These are phyloP conservation scores for Fusarium equiseti DNA, from an alignment of 2,329 filamentous ascomycete genomes.

Conservation along the genomic window DNA sequence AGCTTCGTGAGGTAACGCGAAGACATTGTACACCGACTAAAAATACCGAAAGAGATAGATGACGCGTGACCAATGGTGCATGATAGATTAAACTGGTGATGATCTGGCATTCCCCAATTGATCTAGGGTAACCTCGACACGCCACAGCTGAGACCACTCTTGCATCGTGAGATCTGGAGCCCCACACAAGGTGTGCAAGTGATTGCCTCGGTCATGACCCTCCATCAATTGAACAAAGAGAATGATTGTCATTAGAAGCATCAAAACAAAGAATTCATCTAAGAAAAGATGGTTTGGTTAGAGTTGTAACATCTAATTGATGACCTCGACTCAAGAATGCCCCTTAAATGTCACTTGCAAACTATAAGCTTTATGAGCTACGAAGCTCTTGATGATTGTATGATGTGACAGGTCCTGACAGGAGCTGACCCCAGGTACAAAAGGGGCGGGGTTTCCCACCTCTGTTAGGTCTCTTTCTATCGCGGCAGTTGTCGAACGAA, in stretches of 20 bases:
- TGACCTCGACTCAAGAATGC: background rate
- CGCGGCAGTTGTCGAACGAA: conserved; percentile 42
- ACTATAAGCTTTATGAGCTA: background rate
- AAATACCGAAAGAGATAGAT: background rate
- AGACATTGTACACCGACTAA: background rate
- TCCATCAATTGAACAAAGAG: conserved; percentile 11
- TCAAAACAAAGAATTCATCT: background rate
- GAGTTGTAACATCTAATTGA: background rate
- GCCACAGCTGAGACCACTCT: conserved; percentile 40
- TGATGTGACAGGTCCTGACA: conserved; percentile 38
- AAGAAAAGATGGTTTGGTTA: background rate
- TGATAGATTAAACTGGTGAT: conserved; percentile 16
- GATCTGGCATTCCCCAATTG: background rate
- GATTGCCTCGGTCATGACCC: conserved; percentile 31
- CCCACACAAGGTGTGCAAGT: conserved; percentile 37
- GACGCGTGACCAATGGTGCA: conserved; percentile 7
- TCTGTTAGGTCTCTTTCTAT: conserved; percentile 31
- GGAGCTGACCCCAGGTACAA: conserved; percentile 45
- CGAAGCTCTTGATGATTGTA: conserved; percentile 29
- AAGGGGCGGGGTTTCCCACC: conserved; percentile 51
- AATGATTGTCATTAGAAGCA: background rate
- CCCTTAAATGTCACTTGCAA: background rate
- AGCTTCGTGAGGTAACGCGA: too few relatives aligned
- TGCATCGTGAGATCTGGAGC: conserved; percentile 20
- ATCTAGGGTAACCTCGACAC: conserved; percentile 39